Conservation (phyloP, 148 eudicot genomes). For the Camellia sinensis region DNA sequence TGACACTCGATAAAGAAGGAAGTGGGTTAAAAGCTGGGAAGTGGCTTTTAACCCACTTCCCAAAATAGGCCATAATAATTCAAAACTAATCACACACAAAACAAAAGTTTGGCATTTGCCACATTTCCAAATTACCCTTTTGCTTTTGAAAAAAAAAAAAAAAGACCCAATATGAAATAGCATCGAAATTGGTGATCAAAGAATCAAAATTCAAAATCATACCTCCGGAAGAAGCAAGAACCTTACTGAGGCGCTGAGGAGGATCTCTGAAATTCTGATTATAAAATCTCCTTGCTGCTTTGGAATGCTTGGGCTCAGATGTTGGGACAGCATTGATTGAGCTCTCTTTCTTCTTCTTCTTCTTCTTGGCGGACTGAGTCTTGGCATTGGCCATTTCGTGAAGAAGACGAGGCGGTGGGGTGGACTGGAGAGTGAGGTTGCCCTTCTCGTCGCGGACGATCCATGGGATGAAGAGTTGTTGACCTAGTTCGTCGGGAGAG, state of each 20-base stretch:
- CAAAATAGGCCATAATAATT: not conserved
- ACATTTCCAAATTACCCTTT: no score
- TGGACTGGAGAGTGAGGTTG: constrained; percentile 32
- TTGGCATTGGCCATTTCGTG: constrained; percentile 29
- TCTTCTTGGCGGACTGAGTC: constrained; percentile 29
- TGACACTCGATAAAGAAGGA: no score
- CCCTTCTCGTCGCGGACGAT: constrained; percentile 39
- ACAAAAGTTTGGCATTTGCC: no score
- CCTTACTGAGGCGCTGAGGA: constrained; percentile 81
- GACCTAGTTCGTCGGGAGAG: constrained; percentile 12
- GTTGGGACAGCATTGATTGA: constrained; percentile 9
- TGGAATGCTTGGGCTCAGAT: constrained; percentile 54
- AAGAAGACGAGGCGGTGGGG: constrained; percentile 39
- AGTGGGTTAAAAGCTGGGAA: no score
- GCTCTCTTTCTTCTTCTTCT: constrained; percentile 31
- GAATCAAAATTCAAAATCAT: not conserved
- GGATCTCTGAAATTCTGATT: constrained; percentile 69
- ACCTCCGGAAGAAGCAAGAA: constrained; percentile 97
- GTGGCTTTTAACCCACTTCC: no score
- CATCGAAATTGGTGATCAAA: not conserved
- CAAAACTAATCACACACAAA: not conserved
- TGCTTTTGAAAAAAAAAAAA: no score
- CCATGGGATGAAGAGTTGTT: constrained; percentile 46
- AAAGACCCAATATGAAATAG: no score
- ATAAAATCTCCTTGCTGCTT: constrained; percentile 80